Conservation (phyloP, 768 basidiomycete species). For the Kwoniella pini region DNA sequence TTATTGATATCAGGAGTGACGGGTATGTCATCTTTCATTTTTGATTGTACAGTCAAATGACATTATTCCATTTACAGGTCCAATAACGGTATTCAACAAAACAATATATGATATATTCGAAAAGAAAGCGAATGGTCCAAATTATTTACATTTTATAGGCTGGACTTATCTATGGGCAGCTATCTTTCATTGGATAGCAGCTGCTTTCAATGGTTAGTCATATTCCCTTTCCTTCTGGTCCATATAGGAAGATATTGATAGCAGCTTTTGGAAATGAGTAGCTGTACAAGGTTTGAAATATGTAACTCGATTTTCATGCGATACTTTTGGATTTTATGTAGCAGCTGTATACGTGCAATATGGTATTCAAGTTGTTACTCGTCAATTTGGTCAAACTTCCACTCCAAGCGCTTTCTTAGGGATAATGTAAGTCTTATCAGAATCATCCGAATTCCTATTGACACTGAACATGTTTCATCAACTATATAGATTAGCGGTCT, state of each 20-base stretch:
- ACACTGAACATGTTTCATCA: no score
- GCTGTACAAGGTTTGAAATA: conserved; percentile 74
- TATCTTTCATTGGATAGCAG: conserved; percentile 74
- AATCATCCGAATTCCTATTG: conserved; percentile 18
- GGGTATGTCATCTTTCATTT: conserved; percentile 56
- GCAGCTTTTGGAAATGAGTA: background rate
- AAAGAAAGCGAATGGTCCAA: conserved; percentile 57
- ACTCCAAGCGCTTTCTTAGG: conserved; percentile 44
- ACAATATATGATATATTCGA: conserved; percentile 76
- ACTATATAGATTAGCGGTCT: conserved; percentile 69
- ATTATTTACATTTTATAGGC: conserved; percentile 82
- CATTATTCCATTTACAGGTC: conserved; percentile 58
- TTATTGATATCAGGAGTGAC: conserved; percentile 90
- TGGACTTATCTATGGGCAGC: conserved; percentile 94
- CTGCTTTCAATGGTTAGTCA: conserved; percentile 68
- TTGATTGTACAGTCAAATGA: background rate
- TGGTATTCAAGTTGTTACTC: conserved; percentile 77
- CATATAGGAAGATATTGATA: background rate
- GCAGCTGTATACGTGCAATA: conserved; percentile 75
- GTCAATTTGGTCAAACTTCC: conserved; percentile 62
- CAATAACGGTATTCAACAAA: conserved; percentile 90
- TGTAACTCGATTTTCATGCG: conserved; percentile 85
- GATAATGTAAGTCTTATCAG: conserved; percentile 43
- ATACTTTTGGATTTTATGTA: conserved; percentile 90
- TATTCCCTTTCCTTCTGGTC: background rate